Base-by-base conservation (phyloP, 495 filamentous ascomycete species). In the Xylaria cubensis region DNA sequence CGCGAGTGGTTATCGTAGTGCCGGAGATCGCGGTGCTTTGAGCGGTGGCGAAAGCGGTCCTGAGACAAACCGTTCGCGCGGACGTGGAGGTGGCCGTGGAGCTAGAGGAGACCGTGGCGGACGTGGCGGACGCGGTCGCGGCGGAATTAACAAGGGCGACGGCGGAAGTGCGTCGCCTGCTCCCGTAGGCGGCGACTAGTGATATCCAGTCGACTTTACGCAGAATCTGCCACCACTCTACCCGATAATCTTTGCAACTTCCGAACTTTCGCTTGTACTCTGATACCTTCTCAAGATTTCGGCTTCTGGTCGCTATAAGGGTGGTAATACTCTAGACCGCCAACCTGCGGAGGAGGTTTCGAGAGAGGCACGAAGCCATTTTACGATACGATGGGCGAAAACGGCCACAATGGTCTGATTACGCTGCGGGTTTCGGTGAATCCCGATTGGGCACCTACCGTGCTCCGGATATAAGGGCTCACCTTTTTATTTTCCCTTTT, bases 1-100 rank as follows among this genome's bases (percentile, higher is more conserved):
- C 51, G 80, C 81, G 42, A 90, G 87, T 74, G 94, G 91, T 76
- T 97, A 94, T 80, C 86, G 90, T 74, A 95, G 90, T 61, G 85
- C 78, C 58, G 78, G 75, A 63, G 75, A 76, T 67, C 80, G 79
- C 62, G 81, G 76, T 53, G 32, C 74, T 46, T 81, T 84, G 72
- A 85, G 84, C 63, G 85, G 84, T 26, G 86, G 84, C 41, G 86
- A 92, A 71, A 97, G 94, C 78, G 96, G 97, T 78, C 95, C 93
- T 67, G 93, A 97, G 76, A 88, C 85, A 53, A 84, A 82, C 67
- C 84, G 90, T 24, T 85, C 90, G 48, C 90, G 92, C 59, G 89
- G 91, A 58, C 87, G 89, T 74, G 89, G 89, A n/a, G 86, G 90
- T 6, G 86, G 88, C 64, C 86, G 90, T 53, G 83, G 86, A 59